Evolutionary conservation across 2,329 filamentous ascomycete species (phyloP).

Genomic region (Fusarium annulatum): DNA sequence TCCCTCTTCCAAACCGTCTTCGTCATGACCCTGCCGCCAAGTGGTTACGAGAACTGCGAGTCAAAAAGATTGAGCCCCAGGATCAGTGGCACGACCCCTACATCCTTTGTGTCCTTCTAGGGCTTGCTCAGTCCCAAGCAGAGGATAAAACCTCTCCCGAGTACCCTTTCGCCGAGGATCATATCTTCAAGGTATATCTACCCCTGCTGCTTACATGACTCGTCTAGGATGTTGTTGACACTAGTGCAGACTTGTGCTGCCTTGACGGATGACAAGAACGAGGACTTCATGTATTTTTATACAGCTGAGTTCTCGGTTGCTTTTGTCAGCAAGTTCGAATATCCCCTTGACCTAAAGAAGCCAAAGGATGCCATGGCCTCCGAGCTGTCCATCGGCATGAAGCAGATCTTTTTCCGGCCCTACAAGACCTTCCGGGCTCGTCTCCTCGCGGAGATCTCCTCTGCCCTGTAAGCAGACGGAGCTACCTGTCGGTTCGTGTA

Average conservation of each 20-base stretch:
- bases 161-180: background rate
- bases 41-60: constrained; percentile 17
- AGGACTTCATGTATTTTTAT: constrained; percentile 39
- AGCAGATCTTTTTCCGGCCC: constrained; percentile 27
- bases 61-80: constrained; percentile 35
- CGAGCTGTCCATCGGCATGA: constrained; percentile 18
- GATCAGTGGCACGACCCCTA: constrained; percentile 41
- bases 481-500: background rate
- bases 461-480: background rate
- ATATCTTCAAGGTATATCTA: constrained; percentile 29
- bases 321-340: constrained; percentile 42
- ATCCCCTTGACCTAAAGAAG: constrained; percentile 19
- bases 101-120: constrained; percentile 39
- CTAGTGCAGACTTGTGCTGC: constrained; percentile 23
- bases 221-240: background rate
- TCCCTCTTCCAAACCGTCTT: constrained; percentile 27
- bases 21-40: constrained; percentile 32
- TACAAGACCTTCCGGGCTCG: constrained; percentile 30
- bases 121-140: constrained; percentile 40
- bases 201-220: background rate
- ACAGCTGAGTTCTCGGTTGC: constrained; percentile 22
- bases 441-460: constrained; percentile 13
- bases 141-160: constrained; percentile 2
- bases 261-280: constrained; percentile 32
- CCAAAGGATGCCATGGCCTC: background rate